These are phyloP conservation scores for Solanum ossicruentum DNA, from an alignment of 257 asterid genomes.

Conservation along the genomic window DNA sequence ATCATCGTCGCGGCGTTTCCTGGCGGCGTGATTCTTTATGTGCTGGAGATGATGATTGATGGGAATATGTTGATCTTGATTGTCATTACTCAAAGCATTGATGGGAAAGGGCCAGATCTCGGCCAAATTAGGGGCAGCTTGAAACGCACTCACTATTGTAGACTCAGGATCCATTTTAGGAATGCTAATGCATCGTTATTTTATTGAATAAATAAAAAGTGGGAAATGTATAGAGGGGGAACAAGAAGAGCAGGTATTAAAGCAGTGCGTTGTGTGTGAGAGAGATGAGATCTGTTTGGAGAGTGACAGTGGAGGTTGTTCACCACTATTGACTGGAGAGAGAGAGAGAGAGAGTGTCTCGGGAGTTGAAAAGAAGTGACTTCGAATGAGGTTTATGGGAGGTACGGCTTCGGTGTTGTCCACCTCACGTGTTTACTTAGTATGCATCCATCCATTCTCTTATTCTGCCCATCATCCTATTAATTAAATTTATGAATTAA, in stretches of 20 bases:
- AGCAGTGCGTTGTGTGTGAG: not conserved
- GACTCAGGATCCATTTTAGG: slow-evolving; percentile 18
- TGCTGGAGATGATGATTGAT: slow-evolving; percentile 21
- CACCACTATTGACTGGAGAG: not conserved
- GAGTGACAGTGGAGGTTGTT: not conserved
- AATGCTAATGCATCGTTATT: not conserved
- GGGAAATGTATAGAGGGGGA: not conserved
- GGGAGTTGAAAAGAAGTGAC: slow-evolving; percentile 27
- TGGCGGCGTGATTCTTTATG: not conserved
- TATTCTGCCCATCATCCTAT: too few relatives aligned
- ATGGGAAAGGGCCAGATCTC: slow-evolving; percentile 34
- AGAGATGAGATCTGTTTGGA: not conserved
- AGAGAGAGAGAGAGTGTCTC: not conserved
- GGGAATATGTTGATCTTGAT: not conserved
- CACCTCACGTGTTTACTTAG: slow-evolving; percentile 1
- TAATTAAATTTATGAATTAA: too few relatives aligned
- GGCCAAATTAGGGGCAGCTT: slow-evolving; percentile 2
- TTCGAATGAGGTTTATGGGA: slow-evolving; percentile 15
- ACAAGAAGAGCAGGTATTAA: not conserved
- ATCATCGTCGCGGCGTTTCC: slow-evolving; percentile 21
- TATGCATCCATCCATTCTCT: not conserved
- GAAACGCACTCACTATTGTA: slow-evolving; percentile 2
- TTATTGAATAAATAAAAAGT: not conserved
- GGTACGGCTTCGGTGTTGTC: not conserved
- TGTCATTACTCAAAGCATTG: not conserved